phyloP scores from a whole-genome alignment of 2,329 filamentous ascomycete species.

The Talaromyces sp. region DNA sequence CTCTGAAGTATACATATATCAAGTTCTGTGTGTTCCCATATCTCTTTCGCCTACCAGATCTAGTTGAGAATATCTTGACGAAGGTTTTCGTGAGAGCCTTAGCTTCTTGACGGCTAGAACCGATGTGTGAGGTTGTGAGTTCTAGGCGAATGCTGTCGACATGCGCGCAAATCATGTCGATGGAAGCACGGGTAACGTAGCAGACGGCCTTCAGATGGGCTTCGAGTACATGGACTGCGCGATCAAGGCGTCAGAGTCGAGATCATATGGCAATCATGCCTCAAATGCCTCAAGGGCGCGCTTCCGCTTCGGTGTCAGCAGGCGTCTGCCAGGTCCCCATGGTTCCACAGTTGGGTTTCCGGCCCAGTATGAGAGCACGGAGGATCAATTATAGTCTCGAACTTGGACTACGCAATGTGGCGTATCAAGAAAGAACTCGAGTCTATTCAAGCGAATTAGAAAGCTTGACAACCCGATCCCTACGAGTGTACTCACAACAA shows the following conservation, averaged over 20 bases:
- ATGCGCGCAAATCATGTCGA: not conserved
- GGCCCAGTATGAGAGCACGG: not conserved
- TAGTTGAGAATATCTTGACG: not conserved
- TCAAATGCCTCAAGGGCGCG: not conserved
- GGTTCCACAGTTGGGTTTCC: not conserved
- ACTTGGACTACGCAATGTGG: not conserved
- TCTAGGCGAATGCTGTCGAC: not conserved
- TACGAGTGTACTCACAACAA: slow-evolving; percentile 40
- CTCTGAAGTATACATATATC: not conserved
- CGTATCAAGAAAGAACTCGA: slow-evolving; percentile 13
- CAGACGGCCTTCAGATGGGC: not conserved
- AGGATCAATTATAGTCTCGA: not conserved
- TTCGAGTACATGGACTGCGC: not conserved
- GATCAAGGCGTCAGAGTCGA: not conserved
- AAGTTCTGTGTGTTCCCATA: not conserved
- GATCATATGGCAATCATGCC: not conserved
- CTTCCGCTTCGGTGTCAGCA: not conserved
- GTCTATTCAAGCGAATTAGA: not conserved
- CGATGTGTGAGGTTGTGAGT: not conserved
- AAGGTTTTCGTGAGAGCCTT: not conserved
- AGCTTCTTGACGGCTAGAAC: not conserved
- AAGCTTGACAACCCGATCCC: not conserved
- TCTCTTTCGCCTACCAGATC: not conserved
- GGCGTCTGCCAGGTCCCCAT: not conserved
- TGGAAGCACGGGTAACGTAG: not conserved